Conservation (phyloP, 2,329 filamentous ascomycete species). For the Blastomyces emzantsi region DNA sequence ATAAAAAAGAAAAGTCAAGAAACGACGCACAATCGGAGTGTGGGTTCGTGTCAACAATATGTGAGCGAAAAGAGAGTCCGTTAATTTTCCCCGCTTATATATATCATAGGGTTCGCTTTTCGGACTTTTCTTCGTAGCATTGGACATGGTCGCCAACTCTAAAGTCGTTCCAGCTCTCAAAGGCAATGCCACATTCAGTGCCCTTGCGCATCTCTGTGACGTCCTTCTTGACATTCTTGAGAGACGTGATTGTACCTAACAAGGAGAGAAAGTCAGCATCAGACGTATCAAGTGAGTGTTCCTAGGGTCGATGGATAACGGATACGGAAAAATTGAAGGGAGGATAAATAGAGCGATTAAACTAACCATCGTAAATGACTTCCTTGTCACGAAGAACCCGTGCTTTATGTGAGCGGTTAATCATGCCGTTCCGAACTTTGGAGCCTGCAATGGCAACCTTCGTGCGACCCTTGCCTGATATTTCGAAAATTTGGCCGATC, state of each 20-base stretch:
- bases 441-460: constrained; percentile 76
- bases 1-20: constrained; percentile 8
- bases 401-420: constrained; percentile 56
- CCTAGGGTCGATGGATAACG: background rate
- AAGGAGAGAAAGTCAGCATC: constrained; percentile 10
- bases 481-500: constrained; percentile 71
- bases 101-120: constrained; percentile 51
- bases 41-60: constrained; percentile 1
- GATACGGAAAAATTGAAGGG: constrained; percentile 6
- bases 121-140: constrained; percentile 68
- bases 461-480: constrained; percentile 63
- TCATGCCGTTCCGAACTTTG: constrained; percentile 69
- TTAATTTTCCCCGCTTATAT: background rate
- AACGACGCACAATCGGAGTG: background rate
- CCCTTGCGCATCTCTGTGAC: constrained; percentile 84
- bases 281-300: background rate
- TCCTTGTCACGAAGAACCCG: constrained; percentile 63
- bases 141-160: constrained; percentile 77
- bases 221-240: constrained; percentile 91
- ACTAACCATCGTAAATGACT: constrained; percentile 72
- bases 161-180: constrained; percentile 71
- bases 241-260: constrained; percentile 64
- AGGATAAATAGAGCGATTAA: constrained; percentile 9
- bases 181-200: constrained; percentile 83
- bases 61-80: background rate